Evolutionary conservation across 106 monocot species (phyloP), one percentile per base, ranked within the genome.

Genomic region (Allium cepa): DNA sequence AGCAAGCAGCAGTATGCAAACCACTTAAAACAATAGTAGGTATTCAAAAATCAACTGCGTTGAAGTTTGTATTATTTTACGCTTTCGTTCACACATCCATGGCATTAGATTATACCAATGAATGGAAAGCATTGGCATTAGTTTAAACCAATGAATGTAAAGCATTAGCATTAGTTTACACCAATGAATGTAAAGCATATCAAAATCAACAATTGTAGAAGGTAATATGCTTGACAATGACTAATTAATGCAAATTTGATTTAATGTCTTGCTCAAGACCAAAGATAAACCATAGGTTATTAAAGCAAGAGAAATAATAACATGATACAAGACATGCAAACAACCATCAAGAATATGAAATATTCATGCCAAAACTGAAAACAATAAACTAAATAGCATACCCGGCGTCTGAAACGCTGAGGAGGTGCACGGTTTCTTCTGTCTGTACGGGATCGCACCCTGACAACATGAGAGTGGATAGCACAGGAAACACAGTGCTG

Each of bases 381-480:
- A 36, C 36, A 36, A 36, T 36, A 8, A 73, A 53, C 50, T 50
- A 36, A 16, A 36, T 46, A 1, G n/a, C n/a, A 2, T 78, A 81
- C 81, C 81, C 75, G 69, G 76, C 77, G 80, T 17, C 76, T 79
- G 80, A 84, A 84, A 13, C 70, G 64, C 70, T 84, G 77, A 36
- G 84, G 84, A 26, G 80, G 84, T 66, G 77, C 80, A 50, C 80
- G 77, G 72, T 76, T 79, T 67, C 81, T 77, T 68, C 85, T 81
- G 60, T 56, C 66, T 28, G 61, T 74, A 17, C 77, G 79, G 11
- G 79, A 80, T 26, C 87, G 46, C 47, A 87, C 87, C 74, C 80
- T 75, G 7, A 87, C 83, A 27, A 83, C 78, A 70, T 87, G 87
- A 22, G 82, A 80, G 50, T 83, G 87, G 68, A 87, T 87, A 4